phyloP scores from a whole-genome alignment of 2,329 filamentous ascomycete species.

The Colletotrichum limetticola region DNA sequence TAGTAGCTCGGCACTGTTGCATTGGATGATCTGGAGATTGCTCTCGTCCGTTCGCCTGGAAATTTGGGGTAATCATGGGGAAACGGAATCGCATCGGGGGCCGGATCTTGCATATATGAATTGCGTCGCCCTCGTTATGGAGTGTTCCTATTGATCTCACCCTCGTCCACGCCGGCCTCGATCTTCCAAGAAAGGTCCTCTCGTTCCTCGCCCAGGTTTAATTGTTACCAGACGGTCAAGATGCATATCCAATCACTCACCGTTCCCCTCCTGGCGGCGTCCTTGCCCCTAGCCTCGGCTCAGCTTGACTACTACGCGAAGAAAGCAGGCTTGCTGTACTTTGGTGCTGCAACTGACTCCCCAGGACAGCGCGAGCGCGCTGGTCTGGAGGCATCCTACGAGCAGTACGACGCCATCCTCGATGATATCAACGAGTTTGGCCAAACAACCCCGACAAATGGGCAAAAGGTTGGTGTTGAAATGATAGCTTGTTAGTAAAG shows the following conservation, averaged over 20 bases:
- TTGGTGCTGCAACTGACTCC: conserved; percentile 70
- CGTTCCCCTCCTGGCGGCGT: conserved; percentile 42
- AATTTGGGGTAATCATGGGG: conserved; percentile 19
- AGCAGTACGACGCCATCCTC: conserved; percentile 64
- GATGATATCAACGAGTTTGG: conserved; percentile 67
- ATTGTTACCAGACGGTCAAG: conserved; percentile 4
- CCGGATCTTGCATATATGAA: conserved; percentile 34
- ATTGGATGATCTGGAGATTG: conserved; percentile 9
- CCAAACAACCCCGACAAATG: conserved; percentile 70
- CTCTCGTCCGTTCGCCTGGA: conserved; percentile 7
- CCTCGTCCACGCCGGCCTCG: conserved; percentile 5
- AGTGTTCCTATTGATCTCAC: neutral
- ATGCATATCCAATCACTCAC: conserved; percentile 39
- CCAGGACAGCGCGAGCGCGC: conserved; percentile 50
- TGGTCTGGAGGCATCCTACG: conserved; percentile 61
- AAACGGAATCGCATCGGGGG: conserved; percentile 3
- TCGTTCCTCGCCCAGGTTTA: neutral
- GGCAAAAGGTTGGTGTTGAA: conserved; percentile 54
- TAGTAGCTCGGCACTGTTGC: neutral
- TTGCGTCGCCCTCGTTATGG: conserved; percentile 11
- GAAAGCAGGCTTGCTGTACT: conserved; percentile 66
- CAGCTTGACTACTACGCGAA: conserved; percentile 61
- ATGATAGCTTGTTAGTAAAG: neutral
- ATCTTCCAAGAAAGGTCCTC: conserved; percentile 15
- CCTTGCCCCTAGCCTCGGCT: conserved; percentile 42